Conservation (phyloP, 148 eudicot genomes). For the Heliamphora exappendiculata region DNA sequence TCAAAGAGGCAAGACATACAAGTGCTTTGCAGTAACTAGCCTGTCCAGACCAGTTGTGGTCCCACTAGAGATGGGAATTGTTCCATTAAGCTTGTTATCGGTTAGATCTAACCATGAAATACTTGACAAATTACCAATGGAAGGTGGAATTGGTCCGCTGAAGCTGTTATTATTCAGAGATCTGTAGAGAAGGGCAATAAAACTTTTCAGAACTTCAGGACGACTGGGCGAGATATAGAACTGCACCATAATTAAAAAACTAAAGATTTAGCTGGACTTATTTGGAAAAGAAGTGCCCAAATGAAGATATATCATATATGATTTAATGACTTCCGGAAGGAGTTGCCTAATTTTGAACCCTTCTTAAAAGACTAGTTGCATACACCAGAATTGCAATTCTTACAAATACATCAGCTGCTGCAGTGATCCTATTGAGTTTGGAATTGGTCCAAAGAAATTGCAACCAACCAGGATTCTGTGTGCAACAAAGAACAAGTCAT, state of each 20-base stretch:
- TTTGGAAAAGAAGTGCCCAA: neutral
- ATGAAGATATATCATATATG: neutral
- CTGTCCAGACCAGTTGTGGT: slow-evolving; percentile 59
- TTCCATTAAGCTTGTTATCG: slow-evolving; percentile 62
- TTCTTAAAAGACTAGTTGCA: neutral
- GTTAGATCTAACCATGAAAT: slow-evolving; percentile 79
- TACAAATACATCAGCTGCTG: slow-evolving; percentile 56
- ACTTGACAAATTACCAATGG: slow-evolving; percentile 53
- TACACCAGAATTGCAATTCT: slow-evolving; percentile 17
- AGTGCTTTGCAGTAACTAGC: slow-evolving; percentile 56
- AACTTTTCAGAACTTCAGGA: neutral
- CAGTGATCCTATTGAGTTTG: slow-evolving; percentile 70
- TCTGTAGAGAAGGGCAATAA: slow-evolving; percentile 30
- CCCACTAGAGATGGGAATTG: slow-evolving; percentile 62
- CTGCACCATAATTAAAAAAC: neutral
- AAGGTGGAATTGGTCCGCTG: slow-evolving; percentile 56
- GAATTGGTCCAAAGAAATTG: slow-evolving; percentile 63
- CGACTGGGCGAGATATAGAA: neutral
- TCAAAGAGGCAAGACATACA: slow-evolving; percentile 41
- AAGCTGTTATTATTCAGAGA: slow-evolving; percentile 64
- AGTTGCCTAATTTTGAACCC: neutral
- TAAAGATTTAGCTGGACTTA: neutral
- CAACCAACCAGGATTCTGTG: slow-evolving; percentile 75
- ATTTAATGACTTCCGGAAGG: neutral
- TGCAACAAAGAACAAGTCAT: neutral